Evolutionary conservation across 2,329 filamentous ascomycete species (phyloP).

Genomic region (Penicillium sclerotiorum): DNA sequence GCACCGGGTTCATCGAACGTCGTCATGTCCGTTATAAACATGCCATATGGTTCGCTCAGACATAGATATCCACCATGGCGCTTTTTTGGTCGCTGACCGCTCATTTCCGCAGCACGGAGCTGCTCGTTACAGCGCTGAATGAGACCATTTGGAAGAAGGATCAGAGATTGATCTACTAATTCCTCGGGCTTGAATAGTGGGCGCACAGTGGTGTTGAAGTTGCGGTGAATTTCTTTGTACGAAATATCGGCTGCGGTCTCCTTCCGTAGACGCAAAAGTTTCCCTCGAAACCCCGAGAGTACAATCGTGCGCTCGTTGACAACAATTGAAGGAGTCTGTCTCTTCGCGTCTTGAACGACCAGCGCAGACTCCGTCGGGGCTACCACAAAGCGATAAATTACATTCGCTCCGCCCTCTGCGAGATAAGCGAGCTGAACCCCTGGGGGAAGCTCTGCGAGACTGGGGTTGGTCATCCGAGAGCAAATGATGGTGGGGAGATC

Average conservation of each 20-base stretch:
- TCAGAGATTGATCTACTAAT: conserved; percentile 60
- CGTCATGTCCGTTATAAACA: conserved; percentile 76
- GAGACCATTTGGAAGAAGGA: conserved; percentile 49
- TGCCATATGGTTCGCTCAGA: conserved; percentile 61
- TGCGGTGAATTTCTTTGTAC: conserved; percentile 51
- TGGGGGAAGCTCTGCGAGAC: conserved; percentile 37
- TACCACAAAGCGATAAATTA: conserved; percentile 66
- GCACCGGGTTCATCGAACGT: conserved; percentile 38
- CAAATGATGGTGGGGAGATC: not conserved
- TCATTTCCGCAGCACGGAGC: conserved; percentile 54
- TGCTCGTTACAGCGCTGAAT: conserved; percentile 57
- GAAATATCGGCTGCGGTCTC: conserved; percentile 54
- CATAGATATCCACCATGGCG: conserved; percentile 55
- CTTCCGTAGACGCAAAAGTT: conserved; percentile 65
- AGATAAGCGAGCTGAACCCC: conserved; percentile 49
- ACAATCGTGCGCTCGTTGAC: conserved; percentile 21
- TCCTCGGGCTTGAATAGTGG: conserved; percentile 60
- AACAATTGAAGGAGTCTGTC: conserved; percentile 15
- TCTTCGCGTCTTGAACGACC: conserved; percentile 24
- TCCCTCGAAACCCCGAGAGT: conserved; percentile 40
- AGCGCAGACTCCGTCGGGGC: conserved; percentile 32
- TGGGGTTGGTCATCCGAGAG: conserved; percentile 36
- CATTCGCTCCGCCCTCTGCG: conserved; percentile 75
- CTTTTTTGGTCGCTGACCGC: conserved; percentile 50
- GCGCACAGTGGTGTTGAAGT: conserved; percentile 47